Base-by-base conservation (phyloP, 495 filamentous ascomycete genomes). In the Penicillium arizonense region DNA sequence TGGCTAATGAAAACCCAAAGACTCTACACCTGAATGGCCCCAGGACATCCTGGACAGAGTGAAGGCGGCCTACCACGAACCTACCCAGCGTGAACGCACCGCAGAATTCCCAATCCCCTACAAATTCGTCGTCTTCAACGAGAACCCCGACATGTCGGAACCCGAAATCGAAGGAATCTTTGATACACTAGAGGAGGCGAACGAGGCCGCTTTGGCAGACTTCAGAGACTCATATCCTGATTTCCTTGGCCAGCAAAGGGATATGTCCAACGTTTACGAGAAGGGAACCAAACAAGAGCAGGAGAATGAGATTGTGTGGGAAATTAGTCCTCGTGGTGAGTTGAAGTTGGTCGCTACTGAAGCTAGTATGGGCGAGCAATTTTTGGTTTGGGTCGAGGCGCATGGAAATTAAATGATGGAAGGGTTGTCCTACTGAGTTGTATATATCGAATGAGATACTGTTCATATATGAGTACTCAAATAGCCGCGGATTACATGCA, bases 391-490 rank as follows among this genome's bases (percentile, higher is more conserved):
- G 28, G 28, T 30, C 9, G 28, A 30, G 28, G 28, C 28, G 28
- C 28, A 30, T 30, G 28, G 28, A 0, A 30, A 30, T 7, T 30
- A 30, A 30, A 18, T 18, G 1, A 18, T 18, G 1, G 18, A 18
- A 18, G 18, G 18, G 18, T 18, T 18, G 18, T 18, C 18, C 18
- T 18, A 18, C 18, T 18, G 18, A 30, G 8, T 8, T 10, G 9
- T 7, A 8, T 7, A 9, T 4, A 30, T 30, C 28, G 9, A 9
- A 30, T 30, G 28, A 9, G 28, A 30, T 6, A 30, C 28, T 30
- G 28, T 30, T 30, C 28, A 30, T 30, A 8, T 30, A 30, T 30
- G 28, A 30, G 28, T 7, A 30, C 28, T 30, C 87, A 39, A 38
- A 13, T 26, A 10, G 14, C 32, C 26, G 21, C 51, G 33, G n/a